Percentiles rank a stretch among this genome's conserved stretches.
Conservation (phyloP, 768 basidiomycete genomes). For the Trametes cubensis region DNA sequence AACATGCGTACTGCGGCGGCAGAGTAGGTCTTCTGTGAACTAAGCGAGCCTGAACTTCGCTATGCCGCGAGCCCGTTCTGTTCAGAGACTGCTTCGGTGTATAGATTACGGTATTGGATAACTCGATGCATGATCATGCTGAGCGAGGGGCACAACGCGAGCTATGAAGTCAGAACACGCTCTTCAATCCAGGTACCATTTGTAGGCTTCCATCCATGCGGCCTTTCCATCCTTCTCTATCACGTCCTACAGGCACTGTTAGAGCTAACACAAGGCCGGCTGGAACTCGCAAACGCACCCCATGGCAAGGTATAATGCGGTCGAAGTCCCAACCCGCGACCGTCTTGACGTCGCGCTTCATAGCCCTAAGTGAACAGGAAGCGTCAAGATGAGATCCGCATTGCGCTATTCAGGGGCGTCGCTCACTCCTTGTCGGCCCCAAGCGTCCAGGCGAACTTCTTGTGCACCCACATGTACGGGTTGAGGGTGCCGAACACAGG, state of each 20-base stretch:
- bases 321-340: constrained; percentile 77
- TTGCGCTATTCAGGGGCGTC: neutral
- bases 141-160: neutral
- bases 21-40: too few relatives aligned
- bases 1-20: neutral
- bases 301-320: constrained; percentile 75
- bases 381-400: neutral
- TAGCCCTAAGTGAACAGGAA: constrained; percentile 38
- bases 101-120: too few relatives aligned
- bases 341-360: constrained; percentile 64
- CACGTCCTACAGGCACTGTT: constrained; percentile 40
- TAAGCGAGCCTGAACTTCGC: too few relatives aligned
- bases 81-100: too few relatives aligned
- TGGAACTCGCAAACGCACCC: constrained; percentile 38
- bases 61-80: too few relatives aligned
- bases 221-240: constrained; percentile 51
- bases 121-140: neutral
- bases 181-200: constrained; percentile 27
- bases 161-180: neutral
- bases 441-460: constrained; percentile 30
- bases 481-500: constrained; percentile 29
- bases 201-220: constrained; percentile 41
- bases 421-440: constrained; percentile 33
- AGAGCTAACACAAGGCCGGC: neutral
- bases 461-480: constrained; percentile 32